A percentile compares a stretch with the other conserved stretches of the same genome.
These are phyloP conservation scores for Lichtheimia ornata DNA, from an alignment of 371 early-diverging fungal genomes.

Conservation along the genomic window DNA sequence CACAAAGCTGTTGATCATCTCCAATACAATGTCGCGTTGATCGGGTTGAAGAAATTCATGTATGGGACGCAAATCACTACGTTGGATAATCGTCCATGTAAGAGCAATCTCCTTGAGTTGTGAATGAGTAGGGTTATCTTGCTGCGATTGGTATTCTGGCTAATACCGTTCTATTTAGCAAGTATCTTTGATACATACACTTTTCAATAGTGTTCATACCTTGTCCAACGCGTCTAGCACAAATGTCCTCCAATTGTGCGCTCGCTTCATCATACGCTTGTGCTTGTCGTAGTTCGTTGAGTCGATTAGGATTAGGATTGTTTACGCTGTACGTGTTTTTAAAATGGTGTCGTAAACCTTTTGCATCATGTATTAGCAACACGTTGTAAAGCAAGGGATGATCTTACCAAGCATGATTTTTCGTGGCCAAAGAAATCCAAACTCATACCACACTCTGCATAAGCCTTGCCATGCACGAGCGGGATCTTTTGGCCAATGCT, in stretches of 20 bases:
- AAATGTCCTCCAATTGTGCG: constrained; percentile 4
- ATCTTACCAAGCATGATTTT: constrained; percentile 31
- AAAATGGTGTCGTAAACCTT: constrained; percentile 23
- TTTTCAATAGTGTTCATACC: not conserved
- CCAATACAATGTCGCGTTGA: constrained; percentile 16
- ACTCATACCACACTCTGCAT: constrained; percentile 32
- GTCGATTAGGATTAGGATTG: constrained; percentile 2
- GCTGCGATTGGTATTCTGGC: constrained; percentile 12
- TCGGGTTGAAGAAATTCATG: constrained; percentile 34
- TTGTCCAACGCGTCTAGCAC: not conserved
- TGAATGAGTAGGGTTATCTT: not conserved
- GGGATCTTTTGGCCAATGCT: constrained; percentile 19
- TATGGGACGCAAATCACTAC: constrained; percentile 35
- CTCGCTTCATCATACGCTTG: constrained; percentile 24
- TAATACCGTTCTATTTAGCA: constrained; percentile 17
- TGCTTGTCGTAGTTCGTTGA: constrained; percentile 15
- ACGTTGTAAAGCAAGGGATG: not conserved
- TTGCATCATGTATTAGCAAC: not conserved
- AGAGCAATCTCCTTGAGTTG: not conserved
- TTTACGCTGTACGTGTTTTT: constrained; percentile 11
- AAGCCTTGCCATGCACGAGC: constrained; percentile 26
- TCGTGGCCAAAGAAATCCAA: constrained; percentile 51
- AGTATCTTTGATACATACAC: not conserved
- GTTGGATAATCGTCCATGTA: constrained; percentile 30
- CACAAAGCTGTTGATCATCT: constrained; percentile 28